Evolutionary conservation across 495 filamentous ascomycete genomes (phyloP), one percentile per base, ranked within the genome.

Genomic region (Recurvomyces mirabilis): DNA sequence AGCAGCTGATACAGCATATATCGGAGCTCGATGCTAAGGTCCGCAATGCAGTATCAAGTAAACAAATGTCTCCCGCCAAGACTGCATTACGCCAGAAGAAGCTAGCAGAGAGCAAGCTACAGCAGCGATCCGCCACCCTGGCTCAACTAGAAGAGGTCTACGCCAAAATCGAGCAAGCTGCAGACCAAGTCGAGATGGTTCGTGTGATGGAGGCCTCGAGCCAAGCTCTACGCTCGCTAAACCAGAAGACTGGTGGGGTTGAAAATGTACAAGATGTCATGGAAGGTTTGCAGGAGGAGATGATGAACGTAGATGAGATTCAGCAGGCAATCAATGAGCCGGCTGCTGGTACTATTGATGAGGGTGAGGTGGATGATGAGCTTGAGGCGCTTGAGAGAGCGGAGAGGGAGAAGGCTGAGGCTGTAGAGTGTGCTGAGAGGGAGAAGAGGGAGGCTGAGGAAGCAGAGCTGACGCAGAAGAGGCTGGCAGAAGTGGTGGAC

Each of bases 321-420:
- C 77, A 79, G 38, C 72, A 67, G 49, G 77, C 85, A 33, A 75
- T 94, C 46, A 75, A 76, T 19, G 82, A 87, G 54, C 65, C 59
- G 22, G 66, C 65, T 0, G 59, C 52, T 3, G 70, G 63, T 10
- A 69, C 68, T 13, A 69, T 87, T 40, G 87, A 94, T 57, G 91
- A 94, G 59, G 66, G 55, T 14, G 88, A 91, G 60, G 77, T 95
- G 40, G 88, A 94, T 44, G 85, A 87, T 31, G 91, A 94, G 68
- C 69, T 95, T 21, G 79, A 83, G 53, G 78, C 70, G 9, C 56
- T 98, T 65, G 76, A 93, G 63, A 68, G 59, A 28, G 75, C 75
- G 50, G 78, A 86, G 63, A 68, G 64, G 59, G 63, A 68, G 58
- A 73, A 68, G 48, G 62, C 60, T 38, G 73, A 79, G 51, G 69